A percentile compares a stretch with the other conserved stretches of the same genome.
phyloP scores from a whole-genome alignment of 805 yeast species.

The Clavispora vitiphila region DNA sequence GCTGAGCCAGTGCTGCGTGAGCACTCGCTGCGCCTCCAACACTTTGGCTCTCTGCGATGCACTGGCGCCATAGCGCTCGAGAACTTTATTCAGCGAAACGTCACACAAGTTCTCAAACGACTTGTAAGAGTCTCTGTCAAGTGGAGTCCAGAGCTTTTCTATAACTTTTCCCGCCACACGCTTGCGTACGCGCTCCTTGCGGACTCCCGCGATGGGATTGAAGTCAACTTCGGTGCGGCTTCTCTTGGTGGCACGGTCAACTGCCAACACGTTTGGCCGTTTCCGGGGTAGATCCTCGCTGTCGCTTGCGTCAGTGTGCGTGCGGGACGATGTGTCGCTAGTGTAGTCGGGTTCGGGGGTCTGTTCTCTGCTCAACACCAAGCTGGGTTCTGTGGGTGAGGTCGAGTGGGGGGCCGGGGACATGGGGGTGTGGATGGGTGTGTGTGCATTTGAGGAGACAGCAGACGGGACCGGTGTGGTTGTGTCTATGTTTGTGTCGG shows the following conservation, averaged over 20 bases:
- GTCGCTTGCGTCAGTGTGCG: background rate
- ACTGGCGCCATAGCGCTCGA: constrained; percentile 10
- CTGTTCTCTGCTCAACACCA: constrained; percentile 4
- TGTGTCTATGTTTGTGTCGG: background rate
- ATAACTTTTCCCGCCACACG: constrained; percentile 10
- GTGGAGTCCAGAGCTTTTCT: constrained; percentile 13
- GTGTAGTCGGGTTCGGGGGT: constrained; percentile 11
- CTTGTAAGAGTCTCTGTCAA: constrained; percentile 7
- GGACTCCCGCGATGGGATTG: constrained; percentile 2
- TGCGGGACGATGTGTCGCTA: constrained; percentile 9
- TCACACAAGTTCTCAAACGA: constrained; percentile 10
- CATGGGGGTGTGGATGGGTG: background rate
- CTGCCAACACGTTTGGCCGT: constrained; percentile 1
- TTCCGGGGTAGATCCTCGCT: constrained; percentile 1
- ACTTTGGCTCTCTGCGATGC: constrained; percentile 5
- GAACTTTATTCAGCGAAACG: constrained; percentile 8
- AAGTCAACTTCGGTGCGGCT: background rate
- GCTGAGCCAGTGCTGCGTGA: constrained; percentile 15
- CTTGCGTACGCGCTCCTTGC: constrained; percentile 5
- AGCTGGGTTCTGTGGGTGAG: background rate
- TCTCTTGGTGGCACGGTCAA: constrained; percentile 6
- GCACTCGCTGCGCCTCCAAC: constrained; percentile 12
- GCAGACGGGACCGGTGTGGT: no score
- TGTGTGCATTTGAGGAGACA: no score
- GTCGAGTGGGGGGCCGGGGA: background rate